phyloP scores from a whole-genome alignment of 2,329 filamentous ascomycete species.

The Stromatinia cepivora region DNA sequence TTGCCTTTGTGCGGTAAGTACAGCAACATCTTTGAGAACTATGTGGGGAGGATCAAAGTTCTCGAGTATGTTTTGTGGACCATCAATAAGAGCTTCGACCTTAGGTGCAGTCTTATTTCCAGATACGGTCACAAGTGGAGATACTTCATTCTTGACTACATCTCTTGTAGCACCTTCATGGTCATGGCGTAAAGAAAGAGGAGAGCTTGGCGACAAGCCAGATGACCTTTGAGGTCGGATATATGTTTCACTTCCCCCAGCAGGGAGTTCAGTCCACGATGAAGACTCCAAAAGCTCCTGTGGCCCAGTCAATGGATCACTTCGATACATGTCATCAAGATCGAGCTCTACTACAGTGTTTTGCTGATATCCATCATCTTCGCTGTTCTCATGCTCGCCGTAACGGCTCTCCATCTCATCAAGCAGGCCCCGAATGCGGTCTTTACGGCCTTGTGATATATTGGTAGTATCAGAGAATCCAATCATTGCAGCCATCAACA shows the following conservation, averaged over 20 bases:
- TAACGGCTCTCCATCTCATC: constrained; percentile 17
- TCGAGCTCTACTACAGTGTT: background rate
- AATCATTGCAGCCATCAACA: constrained; percentile 18
- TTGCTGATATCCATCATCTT: background rate
- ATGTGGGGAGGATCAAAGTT: background rate
- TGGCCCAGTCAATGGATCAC: background rate
- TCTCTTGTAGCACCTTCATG: background rate
- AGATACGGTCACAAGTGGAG: background rate
- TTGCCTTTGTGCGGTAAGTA: constrained; percentile 7
- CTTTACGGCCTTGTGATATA: constrained; percentile 22
- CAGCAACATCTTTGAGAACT: background rate
- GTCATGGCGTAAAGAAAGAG: background rate
- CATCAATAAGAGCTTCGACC: background rate
- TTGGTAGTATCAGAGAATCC: constrained; percentile 16
- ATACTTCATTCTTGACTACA: background rate
- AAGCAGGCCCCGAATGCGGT: constrained; percentile 16
- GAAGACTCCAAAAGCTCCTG: constrained; percentile 7
- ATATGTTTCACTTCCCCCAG: background rate
- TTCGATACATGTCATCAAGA: background rate
- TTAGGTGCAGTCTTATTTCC: background rate
- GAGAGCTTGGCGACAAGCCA: background rate
- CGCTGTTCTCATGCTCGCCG: background rate
- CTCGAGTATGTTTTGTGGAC: background rate
- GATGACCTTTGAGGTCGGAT: background rate
- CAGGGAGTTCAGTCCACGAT: background rate